Conservation (phyloP, 306 rosid species). For the Gynostemma pentaphyllum region DNA sequence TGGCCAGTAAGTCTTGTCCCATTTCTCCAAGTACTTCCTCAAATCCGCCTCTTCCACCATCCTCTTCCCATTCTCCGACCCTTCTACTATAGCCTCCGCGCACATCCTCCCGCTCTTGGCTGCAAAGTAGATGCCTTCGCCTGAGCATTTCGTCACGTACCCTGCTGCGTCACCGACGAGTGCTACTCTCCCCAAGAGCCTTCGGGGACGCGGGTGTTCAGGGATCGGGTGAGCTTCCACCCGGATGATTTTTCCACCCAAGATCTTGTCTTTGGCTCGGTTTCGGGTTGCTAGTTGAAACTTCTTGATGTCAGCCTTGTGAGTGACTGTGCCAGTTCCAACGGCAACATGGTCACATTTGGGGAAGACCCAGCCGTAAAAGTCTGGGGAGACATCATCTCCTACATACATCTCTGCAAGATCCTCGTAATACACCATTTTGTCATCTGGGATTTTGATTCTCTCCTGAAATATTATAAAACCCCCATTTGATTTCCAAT, state of each 20-base stretch:
- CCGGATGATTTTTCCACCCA: slow-evolving; percentile 78
- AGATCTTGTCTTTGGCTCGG: slow-evolving; percentile 87
- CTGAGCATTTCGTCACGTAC: slow-evolving; percentile 90
- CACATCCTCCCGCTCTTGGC: slow-evolving; percentile 99
- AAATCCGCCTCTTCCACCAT: slow-evolving; percentile 84
- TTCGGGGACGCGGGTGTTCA: slow-evolving; percentile 88
- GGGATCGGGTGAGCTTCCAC: slow-evolving; percentile 99
- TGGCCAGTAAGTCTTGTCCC: slow-evolving; percentile 99
- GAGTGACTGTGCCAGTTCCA: slow-evolving; percentile 94
- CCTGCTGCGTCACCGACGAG: slow-evolving; percentile 98
- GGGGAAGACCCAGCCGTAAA: slow-evolving; percentile 97
- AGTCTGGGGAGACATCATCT: slow-evolving; percentile 94
- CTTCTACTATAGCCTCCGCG: slow-evolving; percentile 86
- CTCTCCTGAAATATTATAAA: slow-evolving; percentile 50
- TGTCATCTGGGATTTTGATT: slow-evolving; percentile 78
- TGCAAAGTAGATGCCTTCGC: slow-evolving; percentile 96
- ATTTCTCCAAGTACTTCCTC: slow-evolving; percentile 87
- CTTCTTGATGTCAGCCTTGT: slow-evolving; percentile 97
- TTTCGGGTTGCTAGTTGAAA: slow-evolving; percentile 93
- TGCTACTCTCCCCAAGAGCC: slow-evolving; percentile 65
- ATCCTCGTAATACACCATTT: slow-evolving; percentile 83
- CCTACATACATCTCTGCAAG: slow-evolving; percentile 98
- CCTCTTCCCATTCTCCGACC: slow-evolving; percentile 84
- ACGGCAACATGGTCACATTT: slow-evolving; percentile 97
- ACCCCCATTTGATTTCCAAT: background rate